These are phyloP conservation scores for Chlamydomonas asymmetrica DNA, from an alignment of 139 green algal genomes.

Conservation along the genomic window DNA sequence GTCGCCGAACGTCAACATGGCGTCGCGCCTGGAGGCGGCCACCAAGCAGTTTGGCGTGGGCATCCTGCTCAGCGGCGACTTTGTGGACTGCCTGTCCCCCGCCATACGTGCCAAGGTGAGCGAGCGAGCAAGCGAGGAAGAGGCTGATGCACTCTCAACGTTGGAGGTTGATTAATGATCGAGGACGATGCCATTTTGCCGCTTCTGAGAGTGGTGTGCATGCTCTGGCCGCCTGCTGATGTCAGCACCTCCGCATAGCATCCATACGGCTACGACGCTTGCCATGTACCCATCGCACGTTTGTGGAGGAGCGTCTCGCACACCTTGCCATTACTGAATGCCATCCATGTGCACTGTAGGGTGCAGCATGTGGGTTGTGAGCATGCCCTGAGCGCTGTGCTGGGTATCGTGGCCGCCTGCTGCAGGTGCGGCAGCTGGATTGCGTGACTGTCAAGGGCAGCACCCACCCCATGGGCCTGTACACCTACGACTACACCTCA, in stretches of 20 bases:
- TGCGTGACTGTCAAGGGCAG: constrained; percentile 92
- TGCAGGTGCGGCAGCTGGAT: constrained; percentile 84
- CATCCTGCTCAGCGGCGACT: constrained; percentile 78
- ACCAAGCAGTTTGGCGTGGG: constrained; percentile 92
- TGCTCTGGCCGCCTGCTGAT: not conserved
- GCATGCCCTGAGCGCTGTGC: not conserved
- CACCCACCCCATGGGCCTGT: constrained; percentile 77
- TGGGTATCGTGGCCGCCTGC: not conserved
- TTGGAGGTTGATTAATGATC: not conserved
- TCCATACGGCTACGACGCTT: not conserved
- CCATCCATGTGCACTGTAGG: too few species aligned
- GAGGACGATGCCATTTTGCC: not conserved
- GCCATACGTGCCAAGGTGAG: constrained; percentile 29
- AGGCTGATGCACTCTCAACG: not conserved
- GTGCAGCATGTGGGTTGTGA: too few species aligned
- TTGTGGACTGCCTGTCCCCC: constrained; percentile 70
- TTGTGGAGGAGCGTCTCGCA: too few species aligned
- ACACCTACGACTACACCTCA: constrained; percentile 72
- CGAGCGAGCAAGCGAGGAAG: not conserved
- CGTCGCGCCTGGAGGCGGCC: constrained; percentile 89
- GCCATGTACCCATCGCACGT: too few species aligned
- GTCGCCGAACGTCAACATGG: constrained; percentile 97
- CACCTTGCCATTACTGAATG: too few species aligned
- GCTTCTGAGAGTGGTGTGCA: too few species aligned
- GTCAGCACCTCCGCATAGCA: not conserved